Conservation (phyloP, 1,284 basidiomycete species). For the Macrocystidia cucumis region DNA sequence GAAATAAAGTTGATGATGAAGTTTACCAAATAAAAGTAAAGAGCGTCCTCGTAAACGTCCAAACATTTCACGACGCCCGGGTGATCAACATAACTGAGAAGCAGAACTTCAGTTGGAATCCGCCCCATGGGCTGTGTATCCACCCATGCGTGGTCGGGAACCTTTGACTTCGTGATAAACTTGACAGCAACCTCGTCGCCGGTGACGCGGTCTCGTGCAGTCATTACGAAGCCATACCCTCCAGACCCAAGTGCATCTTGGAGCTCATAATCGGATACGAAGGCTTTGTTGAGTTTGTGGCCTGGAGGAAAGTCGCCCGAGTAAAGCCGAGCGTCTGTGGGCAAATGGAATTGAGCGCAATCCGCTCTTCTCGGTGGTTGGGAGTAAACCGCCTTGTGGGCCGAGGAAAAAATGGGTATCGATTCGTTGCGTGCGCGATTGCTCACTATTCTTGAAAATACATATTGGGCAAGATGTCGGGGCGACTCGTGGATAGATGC, state of each 20-base stretch:
- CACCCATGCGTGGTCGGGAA: constrained; percentile 77
- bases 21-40: constrained; percentile 82
- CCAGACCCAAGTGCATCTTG: constrained; percentile 82
- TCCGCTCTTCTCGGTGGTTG: too few species aligned
- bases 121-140: constrained; percentile 51
- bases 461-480: too few species aligned
- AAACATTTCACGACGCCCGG: constrained; percentile 78
- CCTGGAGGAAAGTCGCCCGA: constrained; percentile 53
- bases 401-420: too few species aligned
- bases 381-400: too few species aligned
- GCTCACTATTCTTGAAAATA: too few species aligned
- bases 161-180: constrained; percentile 84
- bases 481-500: too few species aligned
- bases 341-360: too few species aligned
- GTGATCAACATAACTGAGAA: constrained; percentile 71
- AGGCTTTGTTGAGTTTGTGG: constrained; percentile 60
- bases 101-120: constrained; percentile 76
- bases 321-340: constrained; percentile 31
- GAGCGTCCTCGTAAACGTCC: constrained; percentile 75
- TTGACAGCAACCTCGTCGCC: constrained; percentile 82
- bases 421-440: too few species aligned
- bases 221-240: constrained; percentile 91
- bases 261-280: constrained; percentile 61
- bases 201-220: constrained; percentile 50
- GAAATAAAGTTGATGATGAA: constrained; percentile 1